Conservation (phyloP, 805 yeast genomes). For the Wickerhamomyces xylosicus region DNA sequence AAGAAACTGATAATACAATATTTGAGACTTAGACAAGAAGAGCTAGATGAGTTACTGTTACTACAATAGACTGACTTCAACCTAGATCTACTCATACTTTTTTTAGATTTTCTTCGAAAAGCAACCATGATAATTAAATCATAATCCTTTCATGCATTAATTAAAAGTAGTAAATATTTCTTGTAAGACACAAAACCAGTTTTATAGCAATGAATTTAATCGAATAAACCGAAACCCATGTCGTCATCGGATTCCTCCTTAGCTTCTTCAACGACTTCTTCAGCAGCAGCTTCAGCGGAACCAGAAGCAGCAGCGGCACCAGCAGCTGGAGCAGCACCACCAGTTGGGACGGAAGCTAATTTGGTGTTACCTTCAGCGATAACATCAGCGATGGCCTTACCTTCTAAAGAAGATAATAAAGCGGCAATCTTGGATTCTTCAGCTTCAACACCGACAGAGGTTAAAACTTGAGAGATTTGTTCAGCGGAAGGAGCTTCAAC, state of each 20-base stretch:
- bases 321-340: constrained; percentile 90
- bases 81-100: too few relatives aligned
- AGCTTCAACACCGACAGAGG: constrained; percentile 93
- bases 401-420: constrained; percentile 80
- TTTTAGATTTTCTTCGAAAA: neutral
- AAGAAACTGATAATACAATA: neutral
- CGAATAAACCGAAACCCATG: constrained; percentile 98
- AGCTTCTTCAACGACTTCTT: constrained; percentile 58
- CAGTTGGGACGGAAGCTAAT: constrained; percentile 95
- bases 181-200: neutral
- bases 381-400: constrained; percentile 84
- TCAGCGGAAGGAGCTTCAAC: constrained; percentile 79
- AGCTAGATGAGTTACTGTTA: neutral
- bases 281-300: constrained; percentile 66
- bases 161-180: neutral
- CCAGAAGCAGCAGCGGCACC: constrained; percentile 63
- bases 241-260: constrained; percentile 58
- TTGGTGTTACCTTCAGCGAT: constrained; percentile 92
- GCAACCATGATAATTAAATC: neutral
- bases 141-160: neutral
- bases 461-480: constrained; percentile 80
- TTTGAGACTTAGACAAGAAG: neutral
- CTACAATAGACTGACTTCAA: too few relatives aligned
- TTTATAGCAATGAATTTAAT: constrained; percentile 41
- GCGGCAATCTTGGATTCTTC: constrained; percentile 79